Evolutionary conservation across 768 basidiomycete genomes (phyloP), one percentile per base, ranked within the genome.

Genomic region (Mycena sanguinolenta): DNA sequence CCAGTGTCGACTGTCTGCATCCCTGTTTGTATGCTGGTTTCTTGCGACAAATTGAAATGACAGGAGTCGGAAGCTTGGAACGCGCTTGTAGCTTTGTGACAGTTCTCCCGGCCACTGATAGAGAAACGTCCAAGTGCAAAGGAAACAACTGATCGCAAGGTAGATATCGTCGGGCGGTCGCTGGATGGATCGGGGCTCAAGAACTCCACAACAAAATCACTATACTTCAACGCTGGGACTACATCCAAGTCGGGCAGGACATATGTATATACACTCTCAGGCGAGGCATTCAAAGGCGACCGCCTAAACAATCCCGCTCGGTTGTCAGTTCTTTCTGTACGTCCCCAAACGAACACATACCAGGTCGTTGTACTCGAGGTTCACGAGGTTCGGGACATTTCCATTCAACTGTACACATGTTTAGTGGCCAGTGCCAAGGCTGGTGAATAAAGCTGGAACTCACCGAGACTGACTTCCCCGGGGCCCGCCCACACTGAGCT

Each of bases 161-260:
- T 58, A 58, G 36, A 58, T 58, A 58, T 58, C 36, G 38, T 58
- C 27, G 16, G 58, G 58, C 36, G 38, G 36, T 38, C 58, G 58
- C 38, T 23, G 58, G 42, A 58, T 23, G 58, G 36, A 42, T 38
- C 38, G 23, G 38, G 38, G 58, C 13, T 58, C 36, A 39, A 58
- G 58, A 58, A 58, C 58, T 58, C 58, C 58, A 58, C 38, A 58
- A 39, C 38, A 58, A 58, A 42, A 58, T 58, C 38, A 58, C 16
- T 30, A 39, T 39, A 58, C 28, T 59, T 59, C 58, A 59, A 42
- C 58, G 30, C 58, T 42, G 30, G 58, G 39, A 42, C 58, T 59
- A 59, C 38, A 59, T 39, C 39, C 58, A 44, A 59, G 58, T n/a
- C 39, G 58, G 58, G 39, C 58, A 59, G 30, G 38, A 59, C 39